Evolutionary conservation across 2,329 filamentous ascomycete genomes (phyloP).

Genomic region (Aspergillus vadensis): DNA sequence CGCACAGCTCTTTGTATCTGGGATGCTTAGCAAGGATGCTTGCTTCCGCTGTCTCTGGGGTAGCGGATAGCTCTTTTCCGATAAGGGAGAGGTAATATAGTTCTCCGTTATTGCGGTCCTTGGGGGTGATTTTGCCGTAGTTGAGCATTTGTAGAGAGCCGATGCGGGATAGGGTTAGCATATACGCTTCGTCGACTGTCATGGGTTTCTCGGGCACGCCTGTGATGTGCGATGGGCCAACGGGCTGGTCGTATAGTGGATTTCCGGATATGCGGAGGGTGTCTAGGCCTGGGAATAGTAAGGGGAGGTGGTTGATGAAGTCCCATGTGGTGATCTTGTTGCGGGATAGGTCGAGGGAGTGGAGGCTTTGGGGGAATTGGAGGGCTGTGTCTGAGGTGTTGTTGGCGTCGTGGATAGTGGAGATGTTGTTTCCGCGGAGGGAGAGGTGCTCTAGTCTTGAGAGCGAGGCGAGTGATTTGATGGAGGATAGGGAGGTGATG

Average conservation of each 20-base stretch:
- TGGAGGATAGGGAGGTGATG: constrained; percentile 38
- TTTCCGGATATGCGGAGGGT: constrained; percentile 83
- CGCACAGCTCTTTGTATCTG: constrained; percentile 73
- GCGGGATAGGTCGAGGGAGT: constrained; percentile 72
- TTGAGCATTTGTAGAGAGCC: constrained; percentile 64
- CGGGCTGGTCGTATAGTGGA: constrained; percentile 68
- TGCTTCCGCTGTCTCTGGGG: constrained; percentile 45
- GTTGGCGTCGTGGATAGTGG: constrained; percentile 42
- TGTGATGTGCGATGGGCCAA: constrained; percentile 38
- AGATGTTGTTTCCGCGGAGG: constrained; percentile 76
- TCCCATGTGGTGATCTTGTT: constrained; percentile 70
- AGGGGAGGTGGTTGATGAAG: constrained; percentile 70
- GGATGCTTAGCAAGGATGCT: constrained; percentile 66
- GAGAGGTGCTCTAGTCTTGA: constrained; percentile 52
- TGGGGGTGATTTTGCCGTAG: constrained; percentile 62
- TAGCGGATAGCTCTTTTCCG: constrained; percentile 66
- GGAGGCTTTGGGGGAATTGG: constrained; percentile 57
- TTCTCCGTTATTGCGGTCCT: constrained; percentile 84
- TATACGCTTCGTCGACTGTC: constrained; percentile 77
- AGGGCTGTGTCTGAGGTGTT: constrained; percentile 39
- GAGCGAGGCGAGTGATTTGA: constrained; percentile 57
- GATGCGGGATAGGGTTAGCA: constrained; percentile 80
- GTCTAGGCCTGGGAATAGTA: constrained; percentile 70
- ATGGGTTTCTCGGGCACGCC: constrained; percentile 43
- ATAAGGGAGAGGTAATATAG: constrained; percentile 91